Conservation (phyloP, 495 filamentous ascomycete species). For the Penicillium robsamsonii region DNA sequence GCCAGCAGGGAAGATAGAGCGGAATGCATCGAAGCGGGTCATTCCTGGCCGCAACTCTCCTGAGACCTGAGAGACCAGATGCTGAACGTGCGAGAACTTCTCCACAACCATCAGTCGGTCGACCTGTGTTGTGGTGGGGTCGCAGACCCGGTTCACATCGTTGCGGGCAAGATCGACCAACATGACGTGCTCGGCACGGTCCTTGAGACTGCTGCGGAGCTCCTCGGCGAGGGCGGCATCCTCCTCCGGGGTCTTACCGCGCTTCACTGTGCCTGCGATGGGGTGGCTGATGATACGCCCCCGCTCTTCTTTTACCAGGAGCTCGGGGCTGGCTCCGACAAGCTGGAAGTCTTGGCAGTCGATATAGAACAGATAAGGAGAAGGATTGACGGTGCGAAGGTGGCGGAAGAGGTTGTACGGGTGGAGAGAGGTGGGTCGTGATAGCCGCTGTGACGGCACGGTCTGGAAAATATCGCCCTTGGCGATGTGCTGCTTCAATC, state of each 20-base stretch:
- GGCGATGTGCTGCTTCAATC: constrained; percentile 81
- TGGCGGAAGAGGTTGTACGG: constrained; percentile 99
- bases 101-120: constrained; percentile 96
- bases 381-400: constrained; percentile 91
- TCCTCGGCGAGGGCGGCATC: constrained; percentile 77
- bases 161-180: constrained; percentile 96
- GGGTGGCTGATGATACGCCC: constrained; percentile 94
- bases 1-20: constrained; percentile 92
- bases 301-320: constrained; percentile 84
- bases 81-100: constrained; percentile 94
- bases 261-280: constrained; percentile 90
- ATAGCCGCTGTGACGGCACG: constrained; percentile 90
- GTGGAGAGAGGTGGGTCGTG: constrained; percentile 83
- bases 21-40: constrained; percentile 93
- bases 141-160: constrained; percentile 94
- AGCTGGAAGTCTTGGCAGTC: constrained; percentile 89
- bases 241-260: constrained; percentile 75
- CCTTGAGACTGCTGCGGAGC: constrained; percentile 78
- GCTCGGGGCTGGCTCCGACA: constrained; percentile 89
- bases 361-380: constrained; percentile 95
- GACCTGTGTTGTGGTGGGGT: constrained; percentile 81
- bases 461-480: constrained; percentile 95
- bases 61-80: constrained; percentile 91
- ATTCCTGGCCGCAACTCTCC: constrained; percentile 77
- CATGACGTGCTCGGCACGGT: constrained; percentile 98